These are phyloP conservation scores for Colletotrichum karsti DNA, from an alignment of 2,329 filamentous ascomycete species.

Conservation along the genomic window DNA sequence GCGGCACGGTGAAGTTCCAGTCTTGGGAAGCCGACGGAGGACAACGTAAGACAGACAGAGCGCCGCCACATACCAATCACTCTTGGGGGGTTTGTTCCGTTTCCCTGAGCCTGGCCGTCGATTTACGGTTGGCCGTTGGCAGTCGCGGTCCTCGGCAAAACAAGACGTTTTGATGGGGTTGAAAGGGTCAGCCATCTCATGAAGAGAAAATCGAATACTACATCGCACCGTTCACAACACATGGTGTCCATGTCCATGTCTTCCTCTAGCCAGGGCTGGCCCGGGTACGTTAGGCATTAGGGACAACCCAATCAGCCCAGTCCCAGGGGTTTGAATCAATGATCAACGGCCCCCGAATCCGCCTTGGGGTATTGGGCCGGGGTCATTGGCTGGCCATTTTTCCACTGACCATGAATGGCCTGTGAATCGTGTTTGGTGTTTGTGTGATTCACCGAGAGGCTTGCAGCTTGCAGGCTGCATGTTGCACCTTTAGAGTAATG, in stretches of 20 bases:
- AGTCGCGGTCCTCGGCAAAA: background rate
- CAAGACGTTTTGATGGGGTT: background rate
- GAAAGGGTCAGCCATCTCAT: background rate
- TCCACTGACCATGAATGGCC: background rate
- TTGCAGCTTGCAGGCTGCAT: background rate
- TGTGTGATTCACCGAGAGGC: slow-evolving; percentile 4
- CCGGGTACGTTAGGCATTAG: background rate
- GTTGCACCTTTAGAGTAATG: background rate
- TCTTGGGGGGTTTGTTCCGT: too few species aligned
- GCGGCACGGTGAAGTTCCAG: too few species aligned
- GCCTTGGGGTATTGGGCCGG: background rate
- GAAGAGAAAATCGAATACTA: too few species aligned
- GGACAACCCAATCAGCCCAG: background rate
- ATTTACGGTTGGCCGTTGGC: background rate
- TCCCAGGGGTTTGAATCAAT: slow-evolving; percentile 16
- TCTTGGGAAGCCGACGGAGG: too few species aligned
- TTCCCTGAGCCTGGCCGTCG: too few species aligned
- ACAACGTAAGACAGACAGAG: too few species aligned
- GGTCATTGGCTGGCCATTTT: background rate
- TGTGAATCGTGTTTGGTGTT: background rate
- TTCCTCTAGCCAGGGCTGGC: too few species aligned
- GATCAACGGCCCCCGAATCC: slow-evolving; percentile 7
- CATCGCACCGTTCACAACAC: too few species aligned
- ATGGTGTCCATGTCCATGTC: background rate
- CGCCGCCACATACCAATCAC: too few species aligned